Base-by-base conservation (phyloP, 495 filamentous ascomycete genomes). In the Amorphotheca resinae region DNA sequence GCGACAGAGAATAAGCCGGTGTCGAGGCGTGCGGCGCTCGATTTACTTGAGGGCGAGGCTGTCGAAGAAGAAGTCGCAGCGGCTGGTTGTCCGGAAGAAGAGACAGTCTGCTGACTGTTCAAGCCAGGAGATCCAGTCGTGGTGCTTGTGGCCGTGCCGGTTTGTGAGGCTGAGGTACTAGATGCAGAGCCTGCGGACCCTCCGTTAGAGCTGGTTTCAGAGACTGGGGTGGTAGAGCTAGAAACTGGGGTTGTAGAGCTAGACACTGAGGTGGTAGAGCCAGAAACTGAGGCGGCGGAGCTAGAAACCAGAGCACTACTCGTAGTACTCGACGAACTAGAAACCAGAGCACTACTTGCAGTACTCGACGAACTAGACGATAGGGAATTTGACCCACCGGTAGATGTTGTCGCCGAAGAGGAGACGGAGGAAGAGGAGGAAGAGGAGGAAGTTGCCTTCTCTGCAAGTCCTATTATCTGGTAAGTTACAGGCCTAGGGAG, bases 31-130 rank as follows among this genome's bases (percentile, higher is more conserved):
- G n/a, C 4, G 9, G 23, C 22, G 17, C 12, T 14, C n/a, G 22
- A 28, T 9, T 25, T 25, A 21, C 26, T 40, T 40, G 20, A 14
- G 7, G 38, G 38, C 6, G 40, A 42, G 9, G 41, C 23, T 14
- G 41, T 2, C 22, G 40, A 34, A 2, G 33, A 20, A 25, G 33
- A 26, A 18, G 38, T 42, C 14, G 18, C 38, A 17, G 31, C 42
- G 30, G 43, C 42, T 18, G 33, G 31, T 16, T 39, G 38, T 14
- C 22, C 33, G 20, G 31, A 35, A 9, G 30, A 32, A 9, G 33
- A 25, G 25, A 34, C 12, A 15, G 49, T 38, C 34, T 51, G 16
- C n/a, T 51, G 42, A 11, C 48, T 43, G 33, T 36, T 38, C 30
- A 49, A n/a, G 28, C 42, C 42, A 4, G 48, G 48, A 11, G 30